phyloP scores from a whole-genome alignment of 2,329 filamentous ascomycete species.

The Gremmenia infestans region DNA sequence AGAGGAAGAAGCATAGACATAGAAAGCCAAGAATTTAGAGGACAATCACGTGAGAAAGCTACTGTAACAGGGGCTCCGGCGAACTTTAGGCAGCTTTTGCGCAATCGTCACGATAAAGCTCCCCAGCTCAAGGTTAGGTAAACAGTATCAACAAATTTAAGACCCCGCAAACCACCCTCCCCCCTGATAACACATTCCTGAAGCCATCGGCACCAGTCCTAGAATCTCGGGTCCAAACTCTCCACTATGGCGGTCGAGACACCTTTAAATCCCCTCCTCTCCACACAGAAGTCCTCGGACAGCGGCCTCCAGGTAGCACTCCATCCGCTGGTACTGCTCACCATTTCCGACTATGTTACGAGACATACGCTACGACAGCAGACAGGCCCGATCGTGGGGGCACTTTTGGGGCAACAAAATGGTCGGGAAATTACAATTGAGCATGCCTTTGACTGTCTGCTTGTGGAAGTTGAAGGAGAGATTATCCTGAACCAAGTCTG shows the following conservation, averaged over 20 bases:
- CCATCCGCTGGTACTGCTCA: slow-evolving; percentile 91
- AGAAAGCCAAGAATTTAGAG: no score
- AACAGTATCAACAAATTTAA: neutral
- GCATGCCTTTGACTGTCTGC: slow-evolving; percentile 81
- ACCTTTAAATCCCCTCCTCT: slow-evolving; percentile 53
- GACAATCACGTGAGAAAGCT: no score
- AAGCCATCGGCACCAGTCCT: neutral
- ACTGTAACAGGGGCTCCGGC: no score
- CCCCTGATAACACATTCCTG: neutral
- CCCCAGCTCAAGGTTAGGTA: no score
- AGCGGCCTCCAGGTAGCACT: slow-evolving; percentile 75
- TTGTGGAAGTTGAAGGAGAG: slow-evolving; percentile 45
- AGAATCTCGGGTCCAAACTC: no score
- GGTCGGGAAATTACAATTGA: slow-evolving; percentile 88
- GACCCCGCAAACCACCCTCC: neutral
- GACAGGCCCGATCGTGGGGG: slow-evolving; percentile 73
- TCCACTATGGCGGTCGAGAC: slow-evolving; percentile 43
- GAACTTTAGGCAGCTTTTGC: no score
- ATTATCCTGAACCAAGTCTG: slow-evolving; percentile 62
- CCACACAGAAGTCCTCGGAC: slow-evolving; percentile 55
- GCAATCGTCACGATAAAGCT: no score
- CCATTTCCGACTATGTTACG: slow-evolving; percentile 94
- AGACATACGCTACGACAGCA: slow-evolving; percentile 77
- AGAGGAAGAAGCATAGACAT: no score
- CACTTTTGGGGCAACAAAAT: slow-evolving; percentile 85